Evolutionary conservation across 179 eudicot species (phyloP).

Genomic region (Patellifolia procumbens): DNA sequence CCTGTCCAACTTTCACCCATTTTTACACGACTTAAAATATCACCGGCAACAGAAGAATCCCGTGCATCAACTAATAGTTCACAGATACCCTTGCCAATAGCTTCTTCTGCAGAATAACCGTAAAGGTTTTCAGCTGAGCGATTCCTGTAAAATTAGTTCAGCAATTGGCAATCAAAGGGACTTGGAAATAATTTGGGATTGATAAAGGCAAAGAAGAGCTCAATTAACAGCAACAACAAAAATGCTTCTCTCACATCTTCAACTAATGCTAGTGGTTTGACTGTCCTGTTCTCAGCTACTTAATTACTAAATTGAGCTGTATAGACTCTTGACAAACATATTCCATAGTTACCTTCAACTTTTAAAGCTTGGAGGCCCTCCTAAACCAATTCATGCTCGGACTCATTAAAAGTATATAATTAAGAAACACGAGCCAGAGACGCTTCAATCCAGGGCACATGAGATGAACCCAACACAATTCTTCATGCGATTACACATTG

Average conservation of each 20-base stretch:
- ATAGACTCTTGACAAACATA: not conserved
- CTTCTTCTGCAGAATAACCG: constrained; percentile 80
- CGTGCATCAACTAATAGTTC: constrained; percentile 50
- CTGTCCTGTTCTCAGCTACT: not conserved
- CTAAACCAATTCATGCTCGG: not conserved
- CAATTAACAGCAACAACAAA: not conserved
- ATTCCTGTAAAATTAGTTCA: constrained; percentile 60
- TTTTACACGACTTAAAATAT: constrained; percentile 49
- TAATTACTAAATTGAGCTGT: not conserved
- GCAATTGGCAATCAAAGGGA: constrained; percentile 24
- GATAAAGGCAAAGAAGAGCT: constrained; percentile 8
- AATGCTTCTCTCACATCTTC: not conserved
- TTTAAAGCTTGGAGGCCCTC: not conserved
- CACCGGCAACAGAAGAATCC: constrained; percentile 45
- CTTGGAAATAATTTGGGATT: not conserved
- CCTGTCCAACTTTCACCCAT: constrained; percentile 88
- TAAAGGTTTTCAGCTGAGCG: constrained; percentile 73
- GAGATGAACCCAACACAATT: not conserved
- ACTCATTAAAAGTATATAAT: not conserved
- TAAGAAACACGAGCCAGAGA: not conserved
- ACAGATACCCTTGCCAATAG: constrained; percentile 58
- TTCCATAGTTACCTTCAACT: not conserved
- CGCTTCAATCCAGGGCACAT: not conserved
- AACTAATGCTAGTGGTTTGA: not conserved
- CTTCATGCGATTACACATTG: not conserved